Evolutionary conservation across 805 yeast species (phyloP).

Genomic region (Teunomyces pallodes): DNA sequence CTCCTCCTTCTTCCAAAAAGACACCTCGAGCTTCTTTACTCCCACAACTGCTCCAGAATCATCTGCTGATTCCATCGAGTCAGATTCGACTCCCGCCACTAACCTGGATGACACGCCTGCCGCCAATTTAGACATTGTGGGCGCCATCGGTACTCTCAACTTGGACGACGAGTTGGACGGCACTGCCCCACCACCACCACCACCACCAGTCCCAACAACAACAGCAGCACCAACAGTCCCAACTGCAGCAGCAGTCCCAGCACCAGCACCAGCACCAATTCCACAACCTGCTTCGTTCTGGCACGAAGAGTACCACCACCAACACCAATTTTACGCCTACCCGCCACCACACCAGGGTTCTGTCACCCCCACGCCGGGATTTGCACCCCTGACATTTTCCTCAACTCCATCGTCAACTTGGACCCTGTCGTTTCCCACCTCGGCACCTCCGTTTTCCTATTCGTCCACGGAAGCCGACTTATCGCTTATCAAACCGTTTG

Average conservation of each 20-base stretch:
- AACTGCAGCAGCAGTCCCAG: no score
- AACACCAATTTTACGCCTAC: conserved; percentile 12
- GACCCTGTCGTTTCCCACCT: conserved; percentile 31
- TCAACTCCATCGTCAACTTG: conserved; percentile 38
- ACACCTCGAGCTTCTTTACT: conserved; percentile 20
- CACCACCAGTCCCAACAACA: neutral
- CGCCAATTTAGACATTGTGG: conserved; percentile 41
- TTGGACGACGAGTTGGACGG: conserved; percentile 35
- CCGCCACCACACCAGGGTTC: conserved; percentile 23
- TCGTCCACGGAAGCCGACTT: conserved; percentile 4
- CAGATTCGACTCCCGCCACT: neutral
- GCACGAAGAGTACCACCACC: conserved; percentile 6
- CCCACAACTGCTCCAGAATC: conserved; percentile 9
- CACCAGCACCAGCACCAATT: neutral
- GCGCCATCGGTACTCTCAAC: conserved; percentile 46
- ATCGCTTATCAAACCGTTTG: conserved; percentile 14
- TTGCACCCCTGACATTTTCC: conserved; percentile 21
- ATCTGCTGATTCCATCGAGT: conserved; percentile 2
- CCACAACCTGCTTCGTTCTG: conserved; percentile 3
- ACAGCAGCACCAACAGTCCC: neutral
- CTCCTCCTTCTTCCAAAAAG: conserved; percentile 26
- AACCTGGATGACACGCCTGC: no score
- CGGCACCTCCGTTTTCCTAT: conserved; percentile 37
- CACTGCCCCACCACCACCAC: neutral
- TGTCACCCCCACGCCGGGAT: conserved; percentile 29